Percentiles rank a stretch among this genome's conserved stretches.
phyloP scores from a whole-genome alignment of 495 filamentous ascomycete genomes.

The Hypoxylon fragiforme region DNA sequence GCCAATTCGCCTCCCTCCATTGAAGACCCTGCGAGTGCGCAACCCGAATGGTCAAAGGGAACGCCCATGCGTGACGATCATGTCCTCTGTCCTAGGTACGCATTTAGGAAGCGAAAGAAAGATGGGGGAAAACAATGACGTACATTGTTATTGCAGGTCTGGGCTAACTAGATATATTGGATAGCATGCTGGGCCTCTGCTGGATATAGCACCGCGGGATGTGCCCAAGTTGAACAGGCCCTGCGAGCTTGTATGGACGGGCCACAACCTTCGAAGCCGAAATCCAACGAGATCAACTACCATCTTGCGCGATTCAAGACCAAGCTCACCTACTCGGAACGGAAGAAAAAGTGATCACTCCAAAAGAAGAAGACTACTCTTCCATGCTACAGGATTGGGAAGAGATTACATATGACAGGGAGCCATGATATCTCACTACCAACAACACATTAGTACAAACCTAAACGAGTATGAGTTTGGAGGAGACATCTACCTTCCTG shows the following conservation, averaged over 20 bases:
- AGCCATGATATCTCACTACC: background rate
- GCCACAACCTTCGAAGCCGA: conserved; percentile 65
- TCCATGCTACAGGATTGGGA: too few species aligned
- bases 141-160: conserved; percentile 1
- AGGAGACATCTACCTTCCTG: conserved; percentile 2
- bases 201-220: conserved; percentile 73
- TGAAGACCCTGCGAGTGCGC: conserved; percentile 80
- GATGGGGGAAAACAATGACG: conserved; percentile 1
- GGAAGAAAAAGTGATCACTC: conserved; percentile 58
- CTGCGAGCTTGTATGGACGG: conserved; percentile 93
- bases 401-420: too few species aligned
- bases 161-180: conserved; percentile 5
- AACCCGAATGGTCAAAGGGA: conserved; percentile 72
- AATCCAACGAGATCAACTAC: conserved; percentile 92
- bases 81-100: conserved; percentile 91
- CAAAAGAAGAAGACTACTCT: too few species aligned
- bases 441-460: background rate
- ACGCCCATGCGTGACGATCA: conserved; percentile 81
- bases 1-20: conserved; percentile 83
- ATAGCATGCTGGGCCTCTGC: conserved; percentile 94
- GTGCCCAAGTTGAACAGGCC: conserved; percentile 76
- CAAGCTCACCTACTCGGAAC: conserved; percentile 72
- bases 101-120: background rate
- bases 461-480: background rate
- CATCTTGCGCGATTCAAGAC: conserved; percentile 86